phyloP scores from a whole-genome alignment of 805 yeast species.

The Candida multigemmis region DNA sequence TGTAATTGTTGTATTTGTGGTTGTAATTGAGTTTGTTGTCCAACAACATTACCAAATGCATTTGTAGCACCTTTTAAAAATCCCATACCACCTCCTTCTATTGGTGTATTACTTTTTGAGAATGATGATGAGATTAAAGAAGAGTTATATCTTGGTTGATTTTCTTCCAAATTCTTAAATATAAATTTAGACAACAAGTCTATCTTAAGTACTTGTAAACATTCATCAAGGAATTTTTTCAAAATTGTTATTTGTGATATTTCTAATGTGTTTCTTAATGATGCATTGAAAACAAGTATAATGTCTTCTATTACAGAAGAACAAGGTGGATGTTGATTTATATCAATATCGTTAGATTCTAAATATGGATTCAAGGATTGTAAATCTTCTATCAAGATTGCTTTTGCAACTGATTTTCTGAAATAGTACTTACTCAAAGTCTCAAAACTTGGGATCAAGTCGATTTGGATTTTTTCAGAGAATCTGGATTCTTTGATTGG shows the following conservation, averaged over 20 bases:
- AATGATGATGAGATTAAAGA: constrained; percentile 8
- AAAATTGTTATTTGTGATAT: constrained; percentile 59
- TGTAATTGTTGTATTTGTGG: constrained; percentile 6
- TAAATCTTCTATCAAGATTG: constrained; percentile 69
- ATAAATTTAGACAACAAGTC: constrained; percentile 52
- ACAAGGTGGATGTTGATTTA: constrained; percentile 42
- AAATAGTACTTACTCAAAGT: constrained; percentile 56
- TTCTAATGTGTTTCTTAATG: constrained; percentile 56
- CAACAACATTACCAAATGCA: constrained; percentile 35
- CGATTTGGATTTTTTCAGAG: constrained; percentile 42
- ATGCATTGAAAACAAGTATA: constrained; percentile 60
- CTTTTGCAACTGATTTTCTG: constrained; percentile 71
- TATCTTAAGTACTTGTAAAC: constrained; percentile 51
- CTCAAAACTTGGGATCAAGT: constrained; percentile 57
- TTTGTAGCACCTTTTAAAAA: constrained; percentile 36
- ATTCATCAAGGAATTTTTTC: constrained; percentile 43
- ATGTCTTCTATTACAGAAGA: constrained; percentile 85
- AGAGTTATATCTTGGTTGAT: constrained; percentile 32
- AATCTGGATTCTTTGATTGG: constrained; percentile 48
- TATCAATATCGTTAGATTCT: constrained; percentile 7
- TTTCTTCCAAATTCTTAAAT: constrained; percentile 23
- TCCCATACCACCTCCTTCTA: constrained; percentile 15
- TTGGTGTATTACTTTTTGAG: constrained; percentile 6
- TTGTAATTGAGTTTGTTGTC: constrained; percentile 14
- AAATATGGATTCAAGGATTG: constrained; percentile 41